phyloP scores from a whole-genome alignment of 1,284 basidiomycete genomes.

The Pseudozyma hubeiensis region DNA sequence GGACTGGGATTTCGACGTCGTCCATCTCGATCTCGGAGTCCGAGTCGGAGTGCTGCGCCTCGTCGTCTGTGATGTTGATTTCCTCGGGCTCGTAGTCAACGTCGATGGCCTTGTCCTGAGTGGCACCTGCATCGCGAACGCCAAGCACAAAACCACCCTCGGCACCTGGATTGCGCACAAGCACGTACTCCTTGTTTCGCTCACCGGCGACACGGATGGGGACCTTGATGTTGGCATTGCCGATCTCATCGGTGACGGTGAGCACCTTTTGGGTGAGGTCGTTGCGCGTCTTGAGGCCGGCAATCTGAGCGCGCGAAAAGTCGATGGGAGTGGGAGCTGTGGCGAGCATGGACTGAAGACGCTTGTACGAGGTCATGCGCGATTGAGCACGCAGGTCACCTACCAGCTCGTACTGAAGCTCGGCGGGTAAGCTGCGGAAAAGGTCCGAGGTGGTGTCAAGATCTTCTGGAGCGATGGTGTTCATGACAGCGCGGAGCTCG shows the following conservation, averaged over 20 bases:
- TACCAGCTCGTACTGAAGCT: conserved; percentile 97
- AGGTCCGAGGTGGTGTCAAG: conserved; percentile 64
- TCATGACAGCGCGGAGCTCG: conserved; percentile 62
- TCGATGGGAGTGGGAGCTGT: conserved; percentile 86
- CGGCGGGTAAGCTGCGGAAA: conserved; percentile 91
- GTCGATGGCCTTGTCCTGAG: conserved; percentile 84
- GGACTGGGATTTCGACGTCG: conserved; percentile 57
- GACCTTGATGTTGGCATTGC: conserved; percentile 82
- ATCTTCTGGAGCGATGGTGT: conserved; percentile 63
- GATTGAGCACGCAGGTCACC: conserved; percentile 93
- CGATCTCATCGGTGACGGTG: conserved; percentile 89
- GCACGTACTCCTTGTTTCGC: conserved; percentile 90
- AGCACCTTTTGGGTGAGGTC: conserved; percentile 93
- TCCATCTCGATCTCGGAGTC: conserved; percentile 59
- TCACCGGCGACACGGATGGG: conserved; percentile 95
- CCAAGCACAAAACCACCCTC: conserved; percentile 94
- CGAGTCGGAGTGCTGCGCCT: conserved; percentile 30
- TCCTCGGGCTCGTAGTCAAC: conserved; percentile 70
- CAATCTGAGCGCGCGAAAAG: conserved; percentile 87
- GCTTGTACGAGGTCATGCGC: conserved; percentile 89
- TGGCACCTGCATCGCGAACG: conserved; percentile 80
- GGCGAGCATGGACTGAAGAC: conserved; percentile 89
- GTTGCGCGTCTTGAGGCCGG: conserved; percentile 87
- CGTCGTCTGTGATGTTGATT: conserved; percentile 46
- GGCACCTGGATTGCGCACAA: conserved; percentile 85